phyloP scores from a whole-genome alignment of 176 grass and related monocot genomes.

The Avena eriantha region DNA sequence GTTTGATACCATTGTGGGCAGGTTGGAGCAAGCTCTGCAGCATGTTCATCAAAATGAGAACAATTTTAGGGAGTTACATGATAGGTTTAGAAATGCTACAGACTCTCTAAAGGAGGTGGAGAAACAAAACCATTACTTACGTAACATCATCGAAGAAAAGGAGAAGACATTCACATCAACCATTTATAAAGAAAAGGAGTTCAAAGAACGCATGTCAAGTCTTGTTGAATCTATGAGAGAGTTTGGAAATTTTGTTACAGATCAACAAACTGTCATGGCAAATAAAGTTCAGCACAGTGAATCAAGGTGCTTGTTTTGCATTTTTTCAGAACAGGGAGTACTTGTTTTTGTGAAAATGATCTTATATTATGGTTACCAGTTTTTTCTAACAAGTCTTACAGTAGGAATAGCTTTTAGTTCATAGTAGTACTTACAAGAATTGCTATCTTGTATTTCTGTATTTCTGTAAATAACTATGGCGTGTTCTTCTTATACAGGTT shows the following conservation, averaged over 20 bases:
- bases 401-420: constrained; percentile 25
- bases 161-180: constrained; percentile 46
- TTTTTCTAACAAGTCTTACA: constrained; percentile 16
- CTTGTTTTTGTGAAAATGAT: constrained; percentile 21
- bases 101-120: constrained; percentile 46
- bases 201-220: constrained; percentile 40
- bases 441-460: neutral
- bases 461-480: constrained; percentile 6
- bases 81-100: constrained; percentile 36
- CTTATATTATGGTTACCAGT: constrained; percentile 16
- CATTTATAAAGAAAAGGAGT: constrained; percentile 49
- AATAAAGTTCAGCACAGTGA: constrained; percentile 49
- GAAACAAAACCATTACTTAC: constrained; percentile 53
- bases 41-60: constrained; percentile 51
- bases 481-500: constrained; percentile 45
- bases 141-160: constrained; percentile 51
- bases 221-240: constrained; percentile 43
- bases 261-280: constrained; percentile 43
- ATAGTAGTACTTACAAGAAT: neutral
- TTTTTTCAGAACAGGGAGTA: neutral
- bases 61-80: constrained; percentile 42
- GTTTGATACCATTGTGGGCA: constrained; percentile 41
- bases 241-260: constrained; percentile 45
- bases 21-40: constrained; percentile 50
- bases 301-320: constrained; percentile 61